Percentiles rank a stretch among this genome's conserved stretches.
phyloP scores from a whole-genome alignment of 2,329 filamentous ascomycete species.

The Penicillium sp. region DNA sequence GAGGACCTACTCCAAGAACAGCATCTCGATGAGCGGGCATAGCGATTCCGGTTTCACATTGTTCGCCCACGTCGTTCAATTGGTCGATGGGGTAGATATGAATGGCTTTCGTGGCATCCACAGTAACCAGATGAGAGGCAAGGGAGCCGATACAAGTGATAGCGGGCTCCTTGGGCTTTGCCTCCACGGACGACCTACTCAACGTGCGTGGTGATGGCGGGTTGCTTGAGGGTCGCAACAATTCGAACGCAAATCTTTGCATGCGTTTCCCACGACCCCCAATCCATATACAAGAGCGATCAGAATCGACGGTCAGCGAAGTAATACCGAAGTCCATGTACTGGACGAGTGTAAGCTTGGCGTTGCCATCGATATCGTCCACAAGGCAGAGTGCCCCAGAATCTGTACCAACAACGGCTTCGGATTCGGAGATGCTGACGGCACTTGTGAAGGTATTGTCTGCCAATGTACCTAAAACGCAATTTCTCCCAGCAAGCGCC shows the following conservation, averaged over 20 bases:
- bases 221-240: conserved; percentile 39
- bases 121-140: conserved; percentile 69
- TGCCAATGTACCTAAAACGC: conserved; percentile 77
- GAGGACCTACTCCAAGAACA: conserved; percentile 71
- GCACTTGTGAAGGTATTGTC: conserved; percentile 86
- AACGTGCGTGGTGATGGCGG: conserved; percentile 31
- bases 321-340: conserved; percentile 70
- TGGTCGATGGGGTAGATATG: conserved; percentile 60
- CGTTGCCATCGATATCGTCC: conserved; percentile 74
- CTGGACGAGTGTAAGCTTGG: conserved; percentile 70
- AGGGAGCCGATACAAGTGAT: conserved; percentile 73
- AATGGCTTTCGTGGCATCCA: conserved; percentile 77
- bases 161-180: conserved; percentile 38
- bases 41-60: conserved; percentile 36
- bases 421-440: conserved; percentile 70
- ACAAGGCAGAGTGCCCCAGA: conserved; percentile 87
- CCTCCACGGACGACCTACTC: conserved; percentile 27
- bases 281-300: conserved; percentile 66
- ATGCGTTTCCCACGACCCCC: conserved; percentile 68
- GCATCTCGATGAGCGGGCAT: conserved; percentile 63
- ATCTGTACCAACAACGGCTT: conserved; percentile 84
- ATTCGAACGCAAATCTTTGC: conserved; percentile 51
- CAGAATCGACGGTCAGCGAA: conserved; percentile 66
- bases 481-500: conserved; percentile 83
- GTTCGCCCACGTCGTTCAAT: conserved; percentile 35